phyloP scores from a whole-genome alignment of 768 basidiomycete species.

The Lactifluus subvellereus region DNA sequence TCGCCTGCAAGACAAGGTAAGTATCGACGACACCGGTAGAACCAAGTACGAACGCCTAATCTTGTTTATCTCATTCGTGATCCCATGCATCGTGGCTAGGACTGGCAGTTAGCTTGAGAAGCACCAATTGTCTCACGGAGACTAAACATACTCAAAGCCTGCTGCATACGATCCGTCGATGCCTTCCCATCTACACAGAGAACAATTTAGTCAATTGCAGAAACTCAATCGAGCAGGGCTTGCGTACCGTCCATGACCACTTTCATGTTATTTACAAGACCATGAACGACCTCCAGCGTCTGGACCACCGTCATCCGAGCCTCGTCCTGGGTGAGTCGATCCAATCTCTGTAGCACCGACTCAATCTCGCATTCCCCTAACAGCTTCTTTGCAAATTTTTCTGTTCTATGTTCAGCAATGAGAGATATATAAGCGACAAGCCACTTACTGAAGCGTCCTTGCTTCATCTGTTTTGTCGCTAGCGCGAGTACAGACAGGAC shows the following conservation, averaged over 20 bases:
- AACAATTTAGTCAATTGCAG: background rate
- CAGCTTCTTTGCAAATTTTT: too few relatives aligned
- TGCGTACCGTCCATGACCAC: too few relatives aligned
- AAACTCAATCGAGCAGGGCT: background rate
- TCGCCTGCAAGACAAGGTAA: background rate
- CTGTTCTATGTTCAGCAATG: constrained; percentile 16
- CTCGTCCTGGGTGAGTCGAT: too few relatives aligned
- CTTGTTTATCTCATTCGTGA: too few relatives aligned
- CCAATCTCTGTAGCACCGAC: too few relatives aligned
- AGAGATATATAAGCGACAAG: too few relatives aligned
- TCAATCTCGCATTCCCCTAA: too few relatives aligned
- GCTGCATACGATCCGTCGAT: background rate
- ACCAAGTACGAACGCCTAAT: background rate
- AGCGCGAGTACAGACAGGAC: background rate
- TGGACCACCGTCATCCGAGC: too few relatives aligned
- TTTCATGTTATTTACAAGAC: too few relatives aligned
- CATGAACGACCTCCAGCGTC: too few relatives aligned
- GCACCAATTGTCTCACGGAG: background rate
- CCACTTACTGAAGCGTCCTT: background rate
- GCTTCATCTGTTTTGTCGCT: background rate
- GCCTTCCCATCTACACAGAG: background rate
- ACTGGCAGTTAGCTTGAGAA: too few relatives aligned
- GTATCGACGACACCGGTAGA: fast-evolving
- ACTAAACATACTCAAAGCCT: background rate
- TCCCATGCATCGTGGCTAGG: too few relatives aligned